A percentile compares a stretch with the other conserved stretches of the same genome.
Evolutionary conservation across 257 asterid species (phyloP).

Genomic region (Capsicum pubescens): DNA sequence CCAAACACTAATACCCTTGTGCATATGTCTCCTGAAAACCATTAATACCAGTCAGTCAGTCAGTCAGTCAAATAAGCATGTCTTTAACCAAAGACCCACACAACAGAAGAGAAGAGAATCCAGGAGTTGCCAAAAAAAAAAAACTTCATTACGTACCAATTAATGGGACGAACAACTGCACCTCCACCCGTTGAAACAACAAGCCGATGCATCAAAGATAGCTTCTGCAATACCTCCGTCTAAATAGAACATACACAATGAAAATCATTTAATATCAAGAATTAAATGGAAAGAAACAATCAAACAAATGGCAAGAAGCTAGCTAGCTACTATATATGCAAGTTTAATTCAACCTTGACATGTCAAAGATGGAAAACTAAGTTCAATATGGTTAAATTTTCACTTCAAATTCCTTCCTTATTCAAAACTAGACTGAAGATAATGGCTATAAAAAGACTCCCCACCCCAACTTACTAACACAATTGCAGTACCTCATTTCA

Average conservation of each 20-base stretch:
- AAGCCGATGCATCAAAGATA: conserved; percentile 68
- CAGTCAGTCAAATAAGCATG: conserved; percentile 32
- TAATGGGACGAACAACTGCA: conserved; percentile 88
- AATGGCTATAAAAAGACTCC: neutral
- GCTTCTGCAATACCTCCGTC: conserved; percentile 74
- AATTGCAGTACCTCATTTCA: neutral
- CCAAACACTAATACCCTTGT: conserved; percentile 86
- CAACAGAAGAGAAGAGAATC: neutral
- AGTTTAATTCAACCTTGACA: neutral
- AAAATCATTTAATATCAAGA: neutral
- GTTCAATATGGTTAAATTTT: neutral
- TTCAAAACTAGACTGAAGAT: neutral
- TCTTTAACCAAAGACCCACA: conserved; percentile 12
- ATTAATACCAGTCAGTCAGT: conserved; percentile 14
- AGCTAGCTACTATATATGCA: neutral
- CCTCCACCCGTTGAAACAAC: conserved; percentile 98
- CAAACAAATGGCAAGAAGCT: conserved; percentile 1
- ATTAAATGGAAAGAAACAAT: neutral
- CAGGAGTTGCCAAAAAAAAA: neutral
- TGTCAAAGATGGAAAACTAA: neutral
- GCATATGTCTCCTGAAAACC: conserved; percentile 77
- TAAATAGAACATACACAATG: conserved; percentile 36
- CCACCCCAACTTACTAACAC: neutral
- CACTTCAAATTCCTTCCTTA: neutral
- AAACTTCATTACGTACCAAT: conserved; percentile 60